These are phyloP conservation scores for Aspergillus ibericus DNA, from an alignment of 2,329 filamentous ascomycete genomes.

Conservation along the genomic window DNA sequence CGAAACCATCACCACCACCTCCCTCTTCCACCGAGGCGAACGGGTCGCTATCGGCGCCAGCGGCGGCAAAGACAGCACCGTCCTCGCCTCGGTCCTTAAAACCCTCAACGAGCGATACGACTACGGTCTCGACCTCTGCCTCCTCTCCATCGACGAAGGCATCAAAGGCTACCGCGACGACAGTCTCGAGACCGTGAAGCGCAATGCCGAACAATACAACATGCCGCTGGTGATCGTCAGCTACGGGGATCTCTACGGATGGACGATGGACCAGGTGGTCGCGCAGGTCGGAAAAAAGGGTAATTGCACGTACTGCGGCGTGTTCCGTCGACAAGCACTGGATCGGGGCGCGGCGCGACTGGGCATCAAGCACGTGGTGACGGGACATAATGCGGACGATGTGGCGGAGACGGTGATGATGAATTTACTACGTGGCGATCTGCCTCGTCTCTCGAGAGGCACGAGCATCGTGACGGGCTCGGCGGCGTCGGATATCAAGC, in stretches of 20 bases:
- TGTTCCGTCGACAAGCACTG: conserved; percentile 89
- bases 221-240: conserved; percentile 91
- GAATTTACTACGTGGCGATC: conserved; percentile 88
- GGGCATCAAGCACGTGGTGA: conserved; percentile 89
- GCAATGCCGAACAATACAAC: conserved; percentile 85
- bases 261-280: conserved; percentile 99
- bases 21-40: conserved; percentile 82
- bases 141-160: conserved; percentile 93
- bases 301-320: conserved; percentile 98
- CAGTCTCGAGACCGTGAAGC: conserved; percentile 91
- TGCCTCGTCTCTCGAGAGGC: conserved; percentile 81
- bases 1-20: conserved; percentile 79
- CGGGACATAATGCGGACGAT: conserved; percentile 96
- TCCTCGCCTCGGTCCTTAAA: conserved; percentile 90
- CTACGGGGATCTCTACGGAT: conserved; percentile 91
- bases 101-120: conserved; percentile 86
- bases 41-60: conserved; percentile 91
- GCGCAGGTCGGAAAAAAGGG: conserved; percentile 95
- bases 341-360: conserved; percentile 88
- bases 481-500: conserved; percentile 80
- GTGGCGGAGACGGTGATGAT: conserved; percentile 96
- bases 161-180: conserved; percentile 97
- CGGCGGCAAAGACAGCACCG: conserved; percentile 95
- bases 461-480: conserved; percentile 86
- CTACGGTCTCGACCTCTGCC: conserved; percentile 80